A percentile compares a stretch with the other conserved stretches of the same genome.
Evolutionary conservation across 2,329 filamentous ascomycete species (phyloP).

Genomic region (Huntiella omanensis): DNA sequence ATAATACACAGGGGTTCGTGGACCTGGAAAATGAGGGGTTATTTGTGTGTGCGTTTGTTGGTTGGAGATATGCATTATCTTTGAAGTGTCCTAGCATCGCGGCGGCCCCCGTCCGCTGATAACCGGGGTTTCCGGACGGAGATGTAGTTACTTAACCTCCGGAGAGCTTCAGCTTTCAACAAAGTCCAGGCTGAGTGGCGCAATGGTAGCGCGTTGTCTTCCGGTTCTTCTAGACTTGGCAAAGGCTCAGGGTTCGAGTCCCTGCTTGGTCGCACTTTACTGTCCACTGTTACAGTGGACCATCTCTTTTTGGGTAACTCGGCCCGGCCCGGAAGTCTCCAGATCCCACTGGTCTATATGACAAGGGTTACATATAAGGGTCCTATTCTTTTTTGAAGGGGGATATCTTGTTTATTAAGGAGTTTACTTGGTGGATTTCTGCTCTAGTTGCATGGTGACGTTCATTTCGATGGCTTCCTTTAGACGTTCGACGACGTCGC

Average conservation of each 20-base stretch:
- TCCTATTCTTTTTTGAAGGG: neutral
- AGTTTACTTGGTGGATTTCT: slow-evolving; percentile 12
- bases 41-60: too few species aligned
- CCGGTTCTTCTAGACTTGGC: slow-evolving; percentile 10
- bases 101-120: too few species aligned
- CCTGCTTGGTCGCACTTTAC: slow-evolving; percentile 10
- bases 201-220: slow-evolving; percentile 13
- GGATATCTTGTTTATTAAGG: too few species aligned
- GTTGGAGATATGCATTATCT: too few species aligned
- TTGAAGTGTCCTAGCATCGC: too few species aligned
- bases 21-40: too few species aligned
- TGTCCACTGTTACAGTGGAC: neutral
- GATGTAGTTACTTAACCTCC: too few species aligned
- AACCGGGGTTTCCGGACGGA: too few species aligned
- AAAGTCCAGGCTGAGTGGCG: slow-evolving; percentile 10
- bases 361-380: neutral
- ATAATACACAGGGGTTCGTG: too few species aligned
- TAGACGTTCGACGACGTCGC: slow-evolving; percentile 38
- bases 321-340: too few species aligned
- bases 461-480: slow-evolving; percentile 42
- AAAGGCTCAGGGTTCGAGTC: slow-evolving; percentile 12
- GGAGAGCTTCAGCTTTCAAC: neutral
- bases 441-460: slow-evolving; percentile 31
- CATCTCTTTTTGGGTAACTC: neutral
- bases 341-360: too few species aligned